These are phyloP conservation scores for Mycena metata DNA, from an alignment of 768 basidiomycete species.

Conservation along the genomic window DNA sequence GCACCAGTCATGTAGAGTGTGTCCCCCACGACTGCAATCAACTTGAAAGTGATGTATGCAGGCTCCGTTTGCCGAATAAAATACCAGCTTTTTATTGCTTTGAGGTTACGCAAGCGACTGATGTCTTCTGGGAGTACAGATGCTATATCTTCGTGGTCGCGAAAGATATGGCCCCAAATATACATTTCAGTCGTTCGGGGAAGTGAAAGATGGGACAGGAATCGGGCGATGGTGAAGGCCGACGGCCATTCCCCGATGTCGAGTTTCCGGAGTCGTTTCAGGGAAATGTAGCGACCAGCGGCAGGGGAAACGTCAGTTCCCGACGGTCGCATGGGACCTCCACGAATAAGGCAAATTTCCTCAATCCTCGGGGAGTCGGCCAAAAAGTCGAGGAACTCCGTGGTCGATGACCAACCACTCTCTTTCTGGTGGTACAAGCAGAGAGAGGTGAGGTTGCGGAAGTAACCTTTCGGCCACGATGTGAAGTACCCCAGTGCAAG, in stretches of 20 bases:
- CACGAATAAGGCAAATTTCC: constrained; percentile 35
- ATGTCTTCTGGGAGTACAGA: constrained; percentile 13
- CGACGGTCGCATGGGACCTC: constrained; percentile 35
- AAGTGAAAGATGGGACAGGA: constrained; percentile 37
- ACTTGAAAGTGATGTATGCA: constrained; percentile 3
- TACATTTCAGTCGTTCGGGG: constrained; percentile 34
- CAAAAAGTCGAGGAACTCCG: constrained; percentile 40
- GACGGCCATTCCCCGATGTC: constrained; percentile 38
- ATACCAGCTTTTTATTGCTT: constrained; percentile 21
- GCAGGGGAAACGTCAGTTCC: constrained; percentile 15
- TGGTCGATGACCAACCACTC: constrained; percentile 31
- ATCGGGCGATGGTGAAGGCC: constrained; percentile 32
- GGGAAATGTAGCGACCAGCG: constrained; percentile 21
- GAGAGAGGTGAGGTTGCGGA: constrained; percentile 32
- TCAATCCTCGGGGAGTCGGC: constrained; percentile 34
- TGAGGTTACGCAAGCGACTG: constrained; percentile 8
- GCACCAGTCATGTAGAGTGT: constrained; percentile 16
- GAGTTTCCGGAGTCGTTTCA: constrained; percentile 35
- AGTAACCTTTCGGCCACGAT: constrained; percentile 35
- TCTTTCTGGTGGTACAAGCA: constrained; percentile 27
- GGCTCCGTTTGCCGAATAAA: constrained; percentile 8
- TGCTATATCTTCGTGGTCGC: constrained; percentile 10
- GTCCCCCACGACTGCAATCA: constrained; percentile 7
- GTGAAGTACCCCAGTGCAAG: constrained; percentile 36
- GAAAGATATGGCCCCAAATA: constrained; percentile 35